Base-by-base conservation (phyloP, 495 filamentous ascomycete genomes). In the Penicillium atrosanguineum region DNA sequence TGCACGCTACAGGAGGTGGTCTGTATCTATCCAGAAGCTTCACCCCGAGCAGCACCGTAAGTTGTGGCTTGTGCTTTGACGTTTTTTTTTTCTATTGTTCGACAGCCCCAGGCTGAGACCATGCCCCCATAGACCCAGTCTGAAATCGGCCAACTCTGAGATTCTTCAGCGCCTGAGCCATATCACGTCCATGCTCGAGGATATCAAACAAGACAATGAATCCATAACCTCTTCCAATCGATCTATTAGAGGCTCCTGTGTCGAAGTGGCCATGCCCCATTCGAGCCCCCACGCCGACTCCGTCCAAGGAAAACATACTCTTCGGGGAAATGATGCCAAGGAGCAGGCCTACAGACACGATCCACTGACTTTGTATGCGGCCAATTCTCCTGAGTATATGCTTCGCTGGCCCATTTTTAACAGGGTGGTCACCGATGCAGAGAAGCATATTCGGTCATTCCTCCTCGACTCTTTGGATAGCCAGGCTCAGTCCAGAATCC, bases 1-100 rank as follows among this genome's bases (percentile, higher is more conserved):
- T 67, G 64, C 44, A 47, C 56, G 31, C 9, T 53, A 25, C 64
- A 67, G 50, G 56, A 56, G 46, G 53, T 60, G 12, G 53, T 60
- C 37, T 67, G 64, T 46, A 55, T 62, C 56, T 67, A 64, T 46
- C 64, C 64, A 39, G 61, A 64, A 31, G 51, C 61, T 12, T 67
- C 59, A 15, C 56, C 64, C 20, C 61, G 46, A 7, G 46, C 47
- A 43, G 49, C 44, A 42, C 55, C 60, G 64, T 67, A 59, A 67
- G 64, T 63, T 21, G 36, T 34, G 34, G 21, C 31, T 47, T 18
- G 25, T 19, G n/a, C 20, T 6, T 48, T 44, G 16, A 15, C 19
- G 36, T 12, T 15, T 54, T 44, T 41, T 9, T 41, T 19, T 40
- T 19, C 23, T 23, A 2, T 5, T n/a, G 18, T 28, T 41, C 23